phyloP scores from a whole-genome alignment of 1,284 basidiomycete species.

The Trametes versicolor region DNA sequence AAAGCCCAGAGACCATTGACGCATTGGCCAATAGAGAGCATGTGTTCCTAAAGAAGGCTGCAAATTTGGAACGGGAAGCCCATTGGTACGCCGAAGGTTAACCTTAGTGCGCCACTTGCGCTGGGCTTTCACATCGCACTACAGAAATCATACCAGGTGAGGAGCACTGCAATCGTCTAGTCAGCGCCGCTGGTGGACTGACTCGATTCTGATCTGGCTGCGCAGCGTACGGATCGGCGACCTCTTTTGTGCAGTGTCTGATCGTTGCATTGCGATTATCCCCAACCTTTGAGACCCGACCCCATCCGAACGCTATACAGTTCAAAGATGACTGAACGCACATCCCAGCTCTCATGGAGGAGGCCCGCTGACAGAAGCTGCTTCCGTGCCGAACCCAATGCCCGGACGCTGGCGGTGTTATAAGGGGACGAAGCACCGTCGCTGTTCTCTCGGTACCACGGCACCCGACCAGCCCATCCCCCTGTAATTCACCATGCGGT shows the following conservation, averaged over 20 bases:
- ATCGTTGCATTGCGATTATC: too few species aligned
- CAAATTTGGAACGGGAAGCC: background rate
- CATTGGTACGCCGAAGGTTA: background rate
- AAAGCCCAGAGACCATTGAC: too few species aligned
- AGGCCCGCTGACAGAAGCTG: background rate
- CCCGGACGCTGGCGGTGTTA: too few species aligned
- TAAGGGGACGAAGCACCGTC: too few species aligned
- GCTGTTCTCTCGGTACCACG: background rate
- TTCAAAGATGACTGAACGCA: background rate
- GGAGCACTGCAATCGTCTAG: background rate
- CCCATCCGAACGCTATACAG: background rate
- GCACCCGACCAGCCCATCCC: background rate
- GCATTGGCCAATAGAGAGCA: too few species aligned
- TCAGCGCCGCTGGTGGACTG: too few species aligned
- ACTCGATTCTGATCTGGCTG: too few species aligned
- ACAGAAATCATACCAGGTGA: background rate
- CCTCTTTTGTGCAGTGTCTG: too few species aligned
- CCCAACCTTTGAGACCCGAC: background rate
- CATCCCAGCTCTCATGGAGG: background rate
- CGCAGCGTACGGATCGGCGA: too few species aligned
- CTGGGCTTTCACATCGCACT: background rate
- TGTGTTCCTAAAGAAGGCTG: background rate
- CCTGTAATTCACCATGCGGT: too few species aligned
- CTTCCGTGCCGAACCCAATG: background rate
- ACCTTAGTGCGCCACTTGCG: background rate